Percentiles rank a stretch among this genome's conserved stretches.
phyloP scores from a whole-genome alignment of 805 yeast genomes.

The Candida pseudoglaebosa region DNA sequence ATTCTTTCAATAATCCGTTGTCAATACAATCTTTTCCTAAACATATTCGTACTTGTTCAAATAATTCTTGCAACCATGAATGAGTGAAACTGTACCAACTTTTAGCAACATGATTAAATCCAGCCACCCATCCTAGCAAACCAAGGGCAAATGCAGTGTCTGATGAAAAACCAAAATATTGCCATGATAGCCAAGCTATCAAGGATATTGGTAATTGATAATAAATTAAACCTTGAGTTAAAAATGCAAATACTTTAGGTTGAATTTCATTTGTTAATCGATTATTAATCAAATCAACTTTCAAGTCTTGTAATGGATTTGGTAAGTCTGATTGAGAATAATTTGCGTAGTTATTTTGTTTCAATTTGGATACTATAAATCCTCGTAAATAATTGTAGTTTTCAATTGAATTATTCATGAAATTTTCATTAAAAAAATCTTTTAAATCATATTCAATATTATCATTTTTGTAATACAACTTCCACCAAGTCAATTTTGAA shows the following conservation, averaged over 20 bases:
- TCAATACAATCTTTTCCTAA: conserved; percentile 34
- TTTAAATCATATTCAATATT: conserved; percentile 41
- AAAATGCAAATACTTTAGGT: conserved; percentile 28
- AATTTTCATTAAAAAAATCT: conserved; percentile 30
- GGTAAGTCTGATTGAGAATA: conserved; percentile 10
- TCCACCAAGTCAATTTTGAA: conserved; percentile 37
- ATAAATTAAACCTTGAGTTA: conserved; percentile 26
- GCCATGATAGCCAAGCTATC: conserved; percentile 27
- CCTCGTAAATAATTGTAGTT: conserved; percentile 35
- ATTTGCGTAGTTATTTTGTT: conserved; percentile 21
- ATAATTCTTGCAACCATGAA: conserved; percentile 26
- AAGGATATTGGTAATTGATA: conserved; percentile 37
- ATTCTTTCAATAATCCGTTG: conserved; percentile 32
- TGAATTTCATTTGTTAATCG: conserved; percentile 32
- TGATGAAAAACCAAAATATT: conserved; percentile 28
- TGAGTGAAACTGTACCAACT: conserved; percentile 29
- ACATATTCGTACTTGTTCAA: conserved; percentile 34
- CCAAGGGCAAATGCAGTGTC: conserved; percentile 32
- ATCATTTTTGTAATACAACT: conserved; percentile 37
- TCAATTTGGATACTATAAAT: conserved; percentile 27
- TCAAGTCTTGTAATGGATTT: conserved; percentile 30
- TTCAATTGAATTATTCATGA: conserved; percentile 38
- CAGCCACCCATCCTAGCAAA: conserved; percentile 36
- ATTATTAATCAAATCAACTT: conserved; percentile 25
- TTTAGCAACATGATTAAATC: conserved; percentile 38